Evolutionary conservation across 176 grass and related monocot genomes (phyloP).

Genomic region (Raddia distichophylla): DNA sequence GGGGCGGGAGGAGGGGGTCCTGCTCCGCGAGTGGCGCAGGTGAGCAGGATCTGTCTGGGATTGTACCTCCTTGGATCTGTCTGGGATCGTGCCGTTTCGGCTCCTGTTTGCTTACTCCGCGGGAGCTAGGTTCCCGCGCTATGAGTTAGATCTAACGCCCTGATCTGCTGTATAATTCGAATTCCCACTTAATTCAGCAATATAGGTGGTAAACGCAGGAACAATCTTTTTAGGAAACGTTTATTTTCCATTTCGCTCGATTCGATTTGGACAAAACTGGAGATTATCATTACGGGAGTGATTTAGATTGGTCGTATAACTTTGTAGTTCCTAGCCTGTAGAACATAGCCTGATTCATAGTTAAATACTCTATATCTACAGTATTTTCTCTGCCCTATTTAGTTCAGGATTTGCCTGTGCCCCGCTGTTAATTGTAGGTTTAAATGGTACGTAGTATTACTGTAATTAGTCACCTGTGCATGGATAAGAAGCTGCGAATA

Average conservation of each 20-base stretch:
- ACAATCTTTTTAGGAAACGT: not conserved
- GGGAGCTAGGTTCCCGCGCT: slow-evolving; percentile 24
- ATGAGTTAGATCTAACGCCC: slow-evolving; percentile 36
- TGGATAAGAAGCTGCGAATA: not conserved
- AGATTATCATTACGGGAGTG: not conserved
- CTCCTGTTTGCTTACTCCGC: not conserved
- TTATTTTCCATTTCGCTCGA: not conserved
- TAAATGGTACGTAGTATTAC: not conserved
- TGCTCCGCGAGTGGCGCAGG: slow-evolving; percentile 87
- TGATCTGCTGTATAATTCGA: not conserved
- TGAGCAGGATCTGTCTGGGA: slow-evolving; percentile 38
- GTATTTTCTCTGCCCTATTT: not conserved
- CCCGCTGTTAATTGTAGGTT: not conserved
- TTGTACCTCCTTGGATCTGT: not conserved
- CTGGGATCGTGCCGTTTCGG: not conserved
- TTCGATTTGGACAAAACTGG: not conserved
- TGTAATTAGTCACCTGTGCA: not conserved
- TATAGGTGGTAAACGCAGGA: not conserved
- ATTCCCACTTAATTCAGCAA: not conserved
- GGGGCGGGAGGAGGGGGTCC: slow-evolving; percentile 62
- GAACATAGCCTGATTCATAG: not conserved
- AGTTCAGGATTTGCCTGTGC: not conserved
- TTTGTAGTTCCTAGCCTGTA: not conserved
- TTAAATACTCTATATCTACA: not conserved
- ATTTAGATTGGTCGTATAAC: not conserved